Base-by-base conservation (phyloP, 495 filamentous ascomycete genomes). In the Lindgomyces ingoldianus region DNA sequence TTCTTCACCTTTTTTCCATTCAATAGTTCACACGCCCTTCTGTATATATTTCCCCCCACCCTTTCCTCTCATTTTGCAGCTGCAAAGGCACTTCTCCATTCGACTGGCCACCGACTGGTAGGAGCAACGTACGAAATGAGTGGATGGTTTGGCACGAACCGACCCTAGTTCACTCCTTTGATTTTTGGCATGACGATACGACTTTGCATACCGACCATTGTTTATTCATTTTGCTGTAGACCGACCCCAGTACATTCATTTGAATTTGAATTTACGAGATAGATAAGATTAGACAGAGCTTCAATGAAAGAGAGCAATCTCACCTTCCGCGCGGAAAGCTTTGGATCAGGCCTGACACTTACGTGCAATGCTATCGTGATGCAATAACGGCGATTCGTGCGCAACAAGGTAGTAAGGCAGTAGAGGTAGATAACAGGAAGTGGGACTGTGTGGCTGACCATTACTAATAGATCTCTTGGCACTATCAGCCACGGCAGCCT, bases 261-360 rank as follows among this genome's bases (percentile, higher is more conserved):
- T 9, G 9, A 48, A 19, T 48, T 56, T 21, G 2, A 39, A 16
- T 24, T 22, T 56, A 10, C 39, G 39, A 42, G 39, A 42, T 27
- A 14, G n/a, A 12, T 29, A 12, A 24, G n/a, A 47, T 19, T 47
- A 48, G 44, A 58, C n/a, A 52, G 49, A 52, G 9, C 4, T 30
- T 46, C 16, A 30, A 26, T 46, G 24, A 58, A 58, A 11, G 8
- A 58, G 55, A 55, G 51, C 51, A 55, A 55, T 55, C 29, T 55
- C 29, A 16, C 19, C 19, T 39, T 30, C 51, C 44, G 44, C 44
- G 44, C 21, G 44, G 44, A 47, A 47, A n/a, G 10, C 10, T 22
- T 25, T 26, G 14, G 6, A 22, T 26, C 9, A 19, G 8, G 8
- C 10, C 21, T 8, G 10, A 10, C 9, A 49, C n/a, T n/a, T n/a